Conservation (phyloP, 192 early-diverging fungal genomes). For the Pilaira anomala region DNA sequence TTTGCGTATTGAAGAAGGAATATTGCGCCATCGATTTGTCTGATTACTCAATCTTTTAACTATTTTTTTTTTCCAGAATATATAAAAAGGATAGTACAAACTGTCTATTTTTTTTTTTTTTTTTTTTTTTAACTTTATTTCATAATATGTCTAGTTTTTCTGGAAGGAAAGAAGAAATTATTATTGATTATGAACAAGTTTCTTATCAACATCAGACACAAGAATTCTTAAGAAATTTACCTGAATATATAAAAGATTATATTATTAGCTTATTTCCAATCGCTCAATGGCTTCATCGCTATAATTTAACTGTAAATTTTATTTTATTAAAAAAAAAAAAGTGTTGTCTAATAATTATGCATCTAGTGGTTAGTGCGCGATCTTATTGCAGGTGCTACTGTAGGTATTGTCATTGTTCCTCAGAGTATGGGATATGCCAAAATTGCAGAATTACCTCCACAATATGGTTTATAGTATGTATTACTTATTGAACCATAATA, state of each 20-base stretch:
- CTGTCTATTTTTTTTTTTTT: too few species aligned
- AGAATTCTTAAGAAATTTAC: slow-evolving; percentile 22
- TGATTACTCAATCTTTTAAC: too few species aligned
- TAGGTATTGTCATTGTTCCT: slow-evolving; percentile 73
- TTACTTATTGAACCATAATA: not conserved
- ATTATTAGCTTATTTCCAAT: slow-evolving; percentile 32
- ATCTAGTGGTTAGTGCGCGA: slow-evolving; percentile 48
- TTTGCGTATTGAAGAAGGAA: too few species aligned
- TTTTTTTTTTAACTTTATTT: too few species aligned
- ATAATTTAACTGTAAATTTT: slow-evolving; percentile 23
- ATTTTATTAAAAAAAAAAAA: too few species aligned
- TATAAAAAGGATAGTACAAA: too few species aligned
- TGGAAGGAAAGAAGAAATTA: slow-evolving; percentile 5
- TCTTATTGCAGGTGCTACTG: slow-evolving; percentile 71
- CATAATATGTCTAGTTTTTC: not conserved
- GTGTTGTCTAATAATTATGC: too few species aligned
- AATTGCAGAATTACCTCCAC: slow-evolving; percentile 60
- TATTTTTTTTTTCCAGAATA: too few species aligned
- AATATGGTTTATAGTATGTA: slow-evolving; percentile 75
- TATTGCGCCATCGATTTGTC: too few species aligned
- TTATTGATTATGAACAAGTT: slow-evolving; percentile 34
- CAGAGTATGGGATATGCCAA: slow-evolving; percentile 76
- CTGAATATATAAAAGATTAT: slow-evolving; percentile 24
- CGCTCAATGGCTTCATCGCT: slow-evolving; percentile 33
- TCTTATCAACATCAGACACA: slow-evolving; percentile 20